These are phyloP conservation scores for Russula sp. DNA, from an alignment of 768 basidiomycete genomes.

Conservation along the genomic window DNA sequence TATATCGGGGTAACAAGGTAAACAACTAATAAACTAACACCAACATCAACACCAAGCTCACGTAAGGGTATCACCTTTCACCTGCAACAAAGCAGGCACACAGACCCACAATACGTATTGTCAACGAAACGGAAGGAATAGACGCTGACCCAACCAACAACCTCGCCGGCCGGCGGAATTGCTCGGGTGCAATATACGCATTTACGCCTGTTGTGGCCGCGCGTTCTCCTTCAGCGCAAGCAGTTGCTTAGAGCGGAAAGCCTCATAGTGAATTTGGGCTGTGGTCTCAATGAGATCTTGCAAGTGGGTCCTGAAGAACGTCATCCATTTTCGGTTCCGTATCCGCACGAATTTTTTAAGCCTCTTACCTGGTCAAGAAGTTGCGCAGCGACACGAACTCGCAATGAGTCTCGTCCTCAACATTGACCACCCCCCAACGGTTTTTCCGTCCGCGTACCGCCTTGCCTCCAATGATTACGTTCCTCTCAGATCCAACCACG, in stretches of 20 bases:
- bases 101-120: background rate
- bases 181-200: background rate
- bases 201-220: conserved; percentile 29
- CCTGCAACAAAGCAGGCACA: background rate
- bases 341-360: conserved; percentile 1
- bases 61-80: background rate
- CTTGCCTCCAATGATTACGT: conserved; percentile 94
- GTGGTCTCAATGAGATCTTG: conserved; percentile 99
- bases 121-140: background rate
- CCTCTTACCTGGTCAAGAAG: conserved; percentile 81
- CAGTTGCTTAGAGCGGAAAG: conserved; percentile 98
- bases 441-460: conserved; percentile 94
- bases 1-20: background rate
- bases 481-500: conserved; percentile 94
- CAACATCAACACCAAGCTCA: background rate
- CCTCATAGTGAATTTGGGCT: conserved; percentile 98
- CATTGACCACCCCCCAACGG: conserved; percentile 98
- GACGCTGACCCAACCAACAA: background rate
- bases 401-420: conserved; percentile 95
- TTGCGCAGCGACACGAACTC: conserved; percentile 97
- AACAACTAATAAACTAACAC: conserved; percentile 2
- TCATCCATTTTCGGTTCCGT: background rate
- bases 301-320: conserved; percentile 72
- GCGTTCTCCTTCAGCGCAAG: conserved; percentile 85
- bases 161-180: background rate